A percentile compares a stretch with the other conserved stretches of the same genome.
Evolutionary conservation across 2,329 filamentous ascomycete species (phyloP).

Genomic region (Coniochaeta sp.): DNA sequence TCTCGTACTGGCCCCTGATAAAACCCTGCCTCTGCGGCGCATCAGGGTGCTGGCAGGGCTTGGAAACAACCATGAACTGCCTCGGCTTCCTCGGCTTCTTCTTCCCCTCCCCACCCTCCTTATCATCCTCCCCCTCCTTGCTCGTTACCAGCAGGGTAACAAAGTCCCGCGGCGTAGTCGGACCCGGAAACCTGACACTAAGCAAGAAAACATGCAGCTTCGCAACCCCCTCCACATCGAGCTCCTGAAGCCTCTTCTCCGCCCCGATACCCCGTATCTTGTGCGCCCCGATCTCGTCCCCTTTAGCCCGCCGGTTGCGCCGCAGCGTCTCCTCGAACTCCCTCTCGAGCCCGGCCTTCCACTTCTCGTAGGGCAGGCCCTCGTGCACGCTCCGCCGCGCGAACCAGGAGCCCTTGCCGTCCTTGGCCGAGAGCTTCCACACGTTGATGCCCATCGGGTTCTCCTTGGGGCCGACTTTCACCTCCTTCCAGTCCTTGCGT

Average conservation of each 20-base stretch:
- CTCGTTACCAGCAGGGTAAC: conserved; percentile 71
- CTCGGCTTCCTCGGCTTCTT: conserved; percentile 44
- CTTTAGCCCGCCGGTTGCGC: conserved; percentile 1
- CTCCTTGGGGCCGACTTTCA: conserved; percentile 64
- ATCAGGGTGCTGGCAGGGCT: conserved; percentile 71
- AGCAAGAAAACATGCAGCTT: conserved; percentile 73
- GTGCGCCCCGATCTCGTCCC: conserved; percentile 55
- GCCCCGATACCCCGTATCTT: conserved; percentile 81
- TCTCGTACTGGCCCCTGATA: conserved; percentile 83
- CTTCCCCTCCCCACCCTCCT: conserved; percentile 3
- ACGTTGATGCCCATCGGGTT: conserved; percentile 72
- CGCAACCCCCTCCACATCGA: conserved; percentile 49
- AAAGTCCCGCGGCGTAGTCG: conserved; percentile 83
- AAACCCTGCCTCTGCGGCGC: conserved; percentile 64
- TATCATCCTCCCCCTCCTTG: conserved; percentile 7
- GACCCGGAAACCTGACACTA: conserved; percentile 83
- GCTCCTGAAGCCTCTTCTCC: conserved; percentile 64
- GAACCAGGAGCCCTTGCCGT: conserved; percentile 86
- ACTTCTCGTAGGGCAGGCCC: conserved; percentile 68
- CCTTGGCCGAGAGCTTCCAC: conserved; percentile 72
- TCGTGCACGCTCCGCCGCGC: conserved; percentile 77
- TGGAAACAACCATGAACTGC: conserved; percentile 82
- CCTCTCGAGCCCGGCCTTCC: conserved; percentile 66
- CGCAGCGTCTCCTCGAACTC: conserved; percentile 73
- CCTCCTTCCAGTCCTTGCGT: conserved; percentile 81